These are phyloP conservation scores for Cladosporium oxysporum DNA, from an alignment of 2,329 filamentous ascomycete species.

Conservation along the genomic window DNA sequence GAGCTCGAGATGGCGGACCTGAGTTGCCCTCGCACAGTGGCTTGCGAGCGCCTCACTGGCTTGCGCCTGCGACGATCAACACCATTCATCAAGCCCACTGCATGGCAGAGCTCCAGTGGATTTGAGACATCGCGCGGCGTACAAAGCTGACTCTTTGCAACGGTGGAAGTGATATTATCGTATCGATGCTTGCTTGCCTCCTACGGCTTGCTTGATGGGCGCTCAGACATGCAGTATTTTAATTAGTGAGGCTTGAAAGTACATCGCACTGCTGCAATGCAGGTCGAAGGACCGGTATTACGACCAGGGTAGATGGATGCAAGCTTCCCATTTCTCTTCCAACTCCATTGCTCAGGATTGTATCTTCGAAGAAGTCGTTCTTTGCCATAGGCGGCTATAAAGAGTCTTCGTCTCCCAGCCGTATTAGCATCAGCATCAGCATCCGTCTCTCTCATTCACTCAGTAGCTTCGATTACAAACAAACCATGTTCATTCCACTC, in stretches of 20 bases:
- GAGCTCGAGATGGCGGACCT: not conserved
- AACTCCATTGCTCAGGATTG: not conserved
- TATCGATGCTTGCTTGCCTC: not conserved
- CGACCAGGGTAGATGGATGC: not conserved
- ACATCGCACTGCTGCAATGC: not conserved
- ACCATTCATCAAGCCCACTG: not conserved
- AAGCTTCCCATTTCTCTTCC: not conserved
- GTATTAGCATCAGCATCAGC: not conserved
- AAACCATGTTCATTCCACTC: not conserved
- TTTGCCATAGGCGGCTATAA: not conserved
- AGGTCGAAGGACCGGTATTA: not conserved
- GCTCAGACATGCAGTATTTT: not conserved
- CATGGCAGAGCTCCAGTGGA: not conserved
- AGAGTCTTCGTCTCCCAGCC: not conserved
- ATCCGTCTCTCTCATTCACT: not conserved
- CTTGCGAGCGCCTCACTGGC: not conserved
- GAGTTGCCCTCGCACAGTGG: not conserved
- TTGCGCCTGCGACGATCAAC: not conserved
- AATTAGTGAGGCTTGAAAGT: not conserved
- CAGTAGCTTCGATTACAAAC: not conserved
- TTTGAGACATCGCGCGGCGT: not conserved
- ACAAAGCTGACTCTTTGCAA: not conserved
- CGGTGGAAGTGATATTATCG: not conserved
- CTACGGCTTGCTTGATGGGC: conserved; percentile 1
- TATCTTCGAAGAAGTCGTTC: not conserved